phyloP scores from a whole-genome alignment of 148 eudicot genomes.

The Rheum nobile region DNA sequence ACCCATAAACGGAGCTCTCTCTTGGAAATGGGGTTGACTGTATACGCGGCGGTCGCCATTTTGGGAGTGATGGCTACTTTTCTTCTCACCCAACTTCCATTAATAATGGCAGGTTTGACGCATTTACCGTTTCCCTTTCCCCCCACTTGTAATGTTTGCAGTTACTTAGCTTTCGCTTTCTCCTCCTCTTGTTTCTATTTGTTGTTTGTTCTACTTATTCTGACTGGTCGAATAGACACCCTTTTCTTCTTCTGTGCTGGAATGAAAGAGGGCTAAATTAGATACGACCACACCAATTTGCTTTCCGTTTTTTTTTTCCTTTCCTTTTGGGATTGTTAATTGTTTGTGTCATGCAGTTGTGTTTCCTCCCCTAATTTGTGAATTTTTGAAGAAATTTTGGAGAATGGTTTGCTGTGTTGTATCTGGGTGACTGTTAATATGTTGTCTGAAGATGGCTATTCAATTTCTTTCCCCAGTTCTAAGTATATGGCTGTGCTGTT shows the following conservation, averaged over 20 bases:
- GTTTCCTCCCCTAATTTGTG: not conserved
- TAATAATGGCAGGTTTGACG: constrained; percentile 12
- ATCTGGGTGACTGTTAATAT: not conserved
- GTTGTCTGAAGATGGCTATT: not conserved
- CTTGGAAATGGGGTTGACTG: constrained; percentile 1
- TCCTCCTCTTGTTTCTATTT: not conserved
- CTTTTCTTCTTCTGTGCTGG: not conserved
- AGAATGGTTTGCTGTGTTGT: not conserved
- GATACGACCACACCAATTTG: not conserved
- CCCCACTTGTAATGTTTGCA: not conserved
- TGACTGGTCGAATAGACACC: not conserved
- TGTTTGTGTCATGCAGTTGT: not conserved
- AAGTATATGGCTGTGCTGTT: not conserved
- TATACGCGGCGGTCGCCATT: not conserved
- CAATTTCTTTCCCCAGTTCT: not conserved
- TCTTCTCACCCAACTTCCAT: constrained; percentile 6
- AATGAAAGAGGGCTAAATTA: not conserved
- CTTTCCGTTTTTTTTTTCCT: not conserved
- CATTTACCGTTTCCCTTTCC: not conserved
- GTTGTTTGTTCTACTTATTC: not conserved
- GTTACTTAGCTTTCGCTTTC: not conserved
- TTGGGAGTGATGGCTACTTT: constrained; percentile 5
- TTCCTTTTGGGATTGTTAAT: not conserved
- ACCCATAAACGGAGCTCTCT: not conserved
- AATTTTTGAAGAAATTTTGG: not conserved